Evolutionary conservation across 208 protist genomes (phyloP), one percentile per base, ranked within the genome.

Genomic region (Leishmania arabica): DNA sequence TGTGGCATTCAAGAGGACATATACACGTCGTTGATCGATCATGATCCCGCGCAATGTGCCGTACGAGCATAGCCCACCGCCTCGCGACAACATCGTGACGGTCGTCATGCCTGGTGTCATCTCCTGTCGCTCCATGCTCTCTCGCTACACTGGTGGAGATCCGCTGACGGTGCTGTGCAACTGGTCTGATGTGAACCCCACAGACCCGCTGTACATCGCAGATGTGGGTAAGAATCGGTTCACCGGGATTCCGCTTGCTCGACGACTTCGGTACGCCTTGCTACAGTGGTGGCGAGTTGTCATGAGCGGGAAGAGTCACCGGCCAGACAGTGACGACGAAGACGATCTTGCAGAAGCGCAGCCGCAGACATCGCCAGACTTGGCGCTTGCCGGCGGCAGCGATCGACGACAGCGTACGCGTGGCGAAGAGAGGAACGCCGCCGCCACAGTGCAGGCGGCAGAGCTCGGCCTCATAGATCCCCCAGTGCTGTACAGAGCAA

Each of bases 71-170:
- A 89, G 76, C 45, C 90, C 89, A 3, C 91, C 90, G 40, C 82
- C 42, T 53, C 86, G 94, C 15, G 82, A 83, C 40, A 97, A 97
- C 80, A 97, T 97, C 75, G 80, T 97, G 65, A 96, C 94, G 24
- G 92, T 97, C 24, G 87, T 84, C 17, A 93, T 92, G 80, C 92
- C 92, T 37, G 94, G 94, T 31, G 83, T 96, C 69, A 95, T 90
- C 2, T 88, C 92, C 17, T 84, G 86, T 27, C 88, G 92, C 13
- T 69, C 92, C 0, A 90, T 95, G 74, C 82, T 97, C 31, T 72
- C 92, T 0, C 91, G 92, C 40, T 97, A 97, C 87, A 91, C 88
- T 13, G 94, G 89, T 40, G 83, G 84, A 6, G 91, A 95, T 69
- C 90, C 90, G 40, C 85, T 97, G 7, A 87, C 86, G 53, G 91